Evolutionary conservation across 345 rosid species (phyloP).

Genomic region (Physaria fendleri): DNA sequence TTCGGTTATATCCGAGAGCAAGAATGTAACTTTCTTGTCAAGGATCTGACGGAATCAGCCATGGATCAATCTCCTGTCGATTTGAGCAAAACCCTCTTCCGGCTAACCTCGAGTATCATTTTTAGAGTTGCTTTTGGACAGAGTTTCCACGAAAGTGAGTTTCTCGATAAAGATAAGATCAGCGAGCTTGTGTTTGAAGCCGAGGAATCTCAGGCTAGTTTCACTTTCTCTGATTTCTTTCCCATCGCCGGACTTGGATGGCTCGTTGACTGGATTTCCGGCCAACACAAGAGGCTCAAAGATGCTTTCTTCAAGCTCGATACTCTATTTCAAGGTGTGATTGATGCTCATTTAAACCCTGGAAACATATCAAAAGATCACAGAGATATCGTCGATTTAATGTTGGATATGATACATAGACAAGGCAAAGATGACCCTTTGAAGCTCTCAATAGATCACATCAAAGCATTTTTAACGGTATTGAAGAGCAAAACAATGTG

Average conservation of each 20-base stretch:
- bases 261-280: conserved; percentile 32
- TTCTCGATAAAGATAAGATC: conserved; percentile 22
- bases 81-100: conserved; percentile 28
- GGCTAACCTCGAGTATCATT: conserved; percentile 20
- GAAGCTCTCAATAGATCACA: conserved; percentile 31
- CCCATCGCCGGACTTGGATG: conserved; percentile 40
- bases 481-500: neutral
- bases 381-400: conserved; percentile 23
- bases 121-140: conserved; percentile 44
- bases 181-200: conserved; percentile 30
- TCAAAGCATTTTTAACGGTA: conserved; percentile 48
- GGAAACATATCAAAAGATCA: conserved; percentile 17
- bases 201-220: conserved; percentile 20
- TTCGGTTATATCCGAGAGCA: conserved; percentile 33
- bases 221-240: conserved; percentile 37
- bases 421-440: conserved; percentile 13
- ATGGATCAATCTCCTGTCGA: conserved; percentile 15
- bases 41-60: conserved; percentile 19
- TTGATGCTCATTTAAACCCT: conserved; percentile 37
- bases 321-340: conserved; percentile 21
- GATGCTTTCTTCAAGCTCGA: conserved; percentile 24
- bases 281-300: conserved; percentile 28
- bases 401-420: conserved; percentile 13
- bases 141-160: conserved; percentile 24
- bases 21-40: conserved; percentile 35